Base-by-base conservation (phyloP, 2,329 filamentous ascomycete genomes). In the Botrytis tulipae region DNA sequence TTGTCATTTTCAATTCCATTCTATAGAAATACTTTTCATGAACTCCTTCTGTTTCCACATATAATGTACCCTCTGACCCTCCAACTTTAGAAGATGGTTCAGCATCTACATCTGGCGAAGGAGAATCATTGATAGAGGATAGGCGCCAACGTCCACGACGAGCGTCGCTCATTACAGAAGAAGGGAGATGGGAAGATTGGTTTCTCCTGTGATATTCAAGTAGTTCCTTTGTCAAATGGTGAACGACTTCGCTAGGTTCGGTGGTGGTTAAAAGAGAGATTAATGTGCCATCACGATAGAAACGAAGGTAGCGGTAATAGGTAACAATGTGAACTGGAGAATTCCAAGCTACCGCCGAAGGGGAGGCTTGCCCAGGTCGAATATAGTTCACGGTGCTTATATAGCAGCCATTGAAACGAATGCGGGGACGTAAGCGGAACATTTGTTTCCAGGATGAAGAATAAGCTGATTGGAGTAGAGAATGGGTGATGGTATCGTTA, bases 301-400 rank as follows among this genome's bases (percentile, higher is more conserved):
- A 96, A 71, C 96, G 93, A 5, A 99, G 88, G 83, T 98, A 99
- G 73, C 96, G 93, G 84, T 97, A 99, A 84, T 98, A 99, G 0
- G 96, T 99, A 67, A 99, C 94, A 74, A 98, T 97, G 81, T 97
- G 94, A 51, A 98, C 92, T 14, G 95, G 95, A 37, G 88, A 91
- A 63, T 85, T 85, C 93, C 95, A 97, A 1, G 92, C 91, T 29
- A 92, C 84, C 72, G 90, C 90, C 76, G 90, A 91, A 32, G 88
- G 87, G 4, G 90, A 91, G 18, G 91, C 87, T 74, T 92, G 92
- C 46, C 96, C 96, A 0, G 93, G 85, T 37, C 96, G 92, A 68
- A 93, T 90, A 83, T 99, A 99, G 84, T 98, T 98, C 74, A 97
- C 94, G 0, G 95, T 98, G 82, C 91, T 93, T 82, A 99, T 98